Evolutionary conservation across 352 stramenopile genomes (phyloP).

Genomic region (Phytophthora cactorum): DNA sequence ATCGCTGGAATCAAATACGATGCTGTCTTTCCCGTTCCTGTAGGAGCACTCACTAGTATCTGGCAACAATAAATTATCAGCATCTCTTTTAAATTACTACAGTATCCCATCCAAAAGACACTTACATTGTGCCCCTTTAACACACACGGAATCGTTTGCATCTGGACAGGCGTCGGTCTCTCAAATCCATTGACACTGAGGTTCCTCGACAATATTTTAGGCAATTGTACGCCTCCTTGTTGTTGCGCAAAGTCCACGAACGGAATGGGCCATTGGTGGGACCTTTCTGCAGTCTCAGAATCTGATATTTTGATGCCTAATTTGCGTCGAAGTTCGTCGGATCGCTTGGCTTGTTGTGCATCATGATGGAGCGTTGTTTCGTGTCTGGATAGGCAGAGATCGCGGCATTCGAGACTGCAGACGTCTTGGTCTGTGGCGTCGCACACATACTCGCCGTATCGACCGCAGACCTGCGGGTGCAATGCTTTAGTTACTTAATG

Average conservation of each 20-base stretch:
- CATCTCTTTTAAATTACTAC: neutral
- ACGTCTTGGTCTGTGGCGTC: conserved; percentile 86
- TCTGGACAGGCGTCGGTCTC: conserved; percentile 72
- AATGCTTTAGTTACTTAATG: neutral
- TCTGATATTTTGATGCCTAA: conserved; percentile 40
- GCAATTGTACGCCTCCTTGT: conserved; percentile 30
- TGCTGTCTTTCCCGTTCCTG: conserved; percentile 74
- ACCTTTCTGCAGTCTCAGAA: neutral
- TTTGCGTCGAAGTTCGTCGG: conserved; percentile 30
- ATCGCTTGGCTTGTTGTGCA: conserved; percentile 7
- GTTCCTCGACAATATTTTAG: conserved; percentile 45
- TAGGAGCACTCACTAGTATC: conserved; percentile 66
- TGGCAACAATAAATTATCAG: conserved; percentile 24
- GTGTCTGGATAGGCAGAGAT: conserved; percentile 41
- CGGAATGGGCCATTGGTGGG: conserved; percentile 7
- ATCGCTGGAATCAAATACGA: conserved; percentile 71
- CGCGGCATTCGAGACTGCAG: conserved; percentile 80
- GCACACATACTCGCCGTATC: conserved; percentile 83
- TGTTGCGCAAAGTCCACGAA: conserved; percentile 39
- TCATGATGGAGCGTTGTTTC: conserved; percentile 1
- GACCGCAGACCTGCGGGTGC: conserved; percentile 57
- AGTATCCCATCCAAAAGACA: neutral
- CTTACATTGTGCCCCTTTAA: conserved; percentile 50
- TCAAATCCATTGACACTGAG: conserved; percentile 42
- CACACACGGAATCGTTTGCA: conserved; percentile 70